These are phyloP conservation scores for Cardamine occulta DNA, from an alignment of 345 rosid species.

Conservation along the genomic window DNA sequence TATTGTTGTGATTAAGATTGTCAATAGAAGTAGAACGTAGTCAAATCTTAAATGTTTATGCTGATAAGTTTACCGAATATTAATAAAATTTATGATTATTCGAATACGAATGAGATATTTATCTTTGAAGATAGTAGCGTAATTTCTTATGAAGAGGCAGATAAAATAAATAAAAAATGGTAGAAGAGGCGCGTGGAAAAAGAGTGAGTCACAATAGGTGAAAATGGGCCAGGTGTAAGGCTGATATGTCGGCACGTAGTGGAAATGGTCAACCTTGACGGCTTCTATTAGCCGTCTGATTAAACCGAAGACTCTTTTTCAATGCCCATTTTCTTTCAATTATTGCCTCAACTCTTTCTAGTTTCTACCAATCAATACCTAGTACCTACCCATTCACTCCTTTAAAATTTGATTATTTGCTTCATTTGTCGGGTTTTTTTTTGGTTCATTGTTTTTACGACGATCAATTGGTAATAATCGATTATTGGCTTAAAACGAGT, in stretches of 20 bases:
- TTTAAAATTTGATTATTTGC: neutral
- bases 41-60: neutral
- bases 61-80: neutral
- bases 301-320: slow-evolving; percentile 26
- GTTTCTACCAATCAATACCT: too few relatives aligned
- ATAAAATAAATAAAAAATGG: neutral
- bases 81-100: neutral
- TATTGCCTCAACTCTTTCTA: slow-evolving; percentile 10
- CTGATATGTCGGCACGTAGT: slow-evolving; percentile 38
- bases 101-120: neutral
- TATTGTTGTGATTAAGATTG: slow-evolving; percentile 21
- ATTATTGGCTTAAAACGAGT: neutral
- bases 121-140: too few relatives aligned
- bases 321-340: slow-evolving; percentile 34
- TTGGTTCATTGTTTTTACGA: neutral
- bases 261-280: slow-evolving; percentile 43
- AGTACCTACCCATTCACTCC: slow-evolving; percentile 34
- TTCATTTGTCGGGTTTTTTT: neutral
- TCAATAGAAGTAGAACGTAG: neutral
- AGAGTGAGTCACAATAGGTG: neutral
- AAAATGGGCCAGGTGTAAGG: slow-evolving; percentile 36
- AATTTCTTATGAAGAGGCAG: neutral
- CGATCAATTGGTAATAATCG: neutral
- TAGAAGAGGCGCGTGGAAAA: slow-evolving; percentile 26
- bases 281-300: slow-evolving; percentile 42